Conservation (phyloP, 164 flowering plant species). For the Sextonia rubra region DNA sequence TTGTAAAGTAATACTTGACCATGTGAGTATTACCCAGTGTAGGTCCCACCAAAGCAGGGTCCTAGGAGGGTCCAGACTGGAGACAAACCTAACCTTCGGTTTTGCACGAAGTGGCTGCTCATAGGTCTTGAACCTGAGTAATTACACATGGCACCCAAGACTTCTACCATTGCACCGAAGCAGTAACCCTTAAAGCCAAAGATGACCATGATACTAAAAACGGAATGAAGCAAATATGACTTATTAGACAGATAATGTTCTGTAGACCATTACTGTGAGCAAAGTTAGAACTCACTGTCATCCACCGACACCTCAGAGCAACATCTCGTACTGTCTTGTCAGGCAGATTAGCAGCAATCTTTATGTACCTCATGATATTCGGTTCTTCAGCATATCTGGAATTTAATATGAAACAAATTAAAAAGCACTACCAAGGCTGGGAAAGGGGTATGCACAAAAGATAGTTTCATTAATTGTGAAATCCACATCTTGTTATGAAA, state of each 20-base stretch:
- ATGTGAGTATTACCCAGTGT: background rate
- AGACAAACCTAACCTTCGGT: too few relatives aligned
- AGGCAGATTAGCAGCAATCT: constrained; percentile 72
- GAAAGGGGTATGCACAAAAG: background rate
- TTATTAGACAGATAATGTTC: background rate
- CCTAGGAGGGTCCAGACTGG: too few relatives aligned
- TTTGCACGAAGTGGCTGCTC: too few relatives aligned
- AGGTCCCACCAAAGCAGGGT: too few relatives aligned
- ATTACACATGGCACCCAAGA: too few relatives aligned
- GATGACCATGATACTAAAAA: background rate
- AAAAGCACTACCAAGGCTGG: background rate
- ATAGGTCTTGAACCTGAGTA: too few relatives aligned
- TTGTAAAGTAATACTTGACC: background rate
- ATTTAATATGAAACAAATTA: constrained; percentile 11
- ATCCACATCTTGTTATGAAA: background rate
- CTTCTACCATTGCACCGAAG: too few relatives aligned
- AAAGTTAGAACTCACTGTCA: constrained; percentile 50
- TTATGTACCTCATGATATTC: constrained; percentile 73
- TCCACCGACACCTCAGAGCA: constrained; percentile 95
- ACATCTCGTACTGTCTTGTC: constrained; percentile 97
- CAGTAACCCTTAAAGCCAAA: too few relatives aligned
- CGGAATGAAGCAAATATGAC: background rate
- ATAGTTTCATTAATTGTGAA: background rate
- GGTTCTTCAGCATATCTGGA: constrained; percentile 69
- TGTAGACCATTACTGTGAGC: background rate